Evolutionary conservation across 1,284 basidiomycete genomes (phyloP), one percentile per base, ranked within the genome.

Genomic region (Ustilago sp.): DNA sequence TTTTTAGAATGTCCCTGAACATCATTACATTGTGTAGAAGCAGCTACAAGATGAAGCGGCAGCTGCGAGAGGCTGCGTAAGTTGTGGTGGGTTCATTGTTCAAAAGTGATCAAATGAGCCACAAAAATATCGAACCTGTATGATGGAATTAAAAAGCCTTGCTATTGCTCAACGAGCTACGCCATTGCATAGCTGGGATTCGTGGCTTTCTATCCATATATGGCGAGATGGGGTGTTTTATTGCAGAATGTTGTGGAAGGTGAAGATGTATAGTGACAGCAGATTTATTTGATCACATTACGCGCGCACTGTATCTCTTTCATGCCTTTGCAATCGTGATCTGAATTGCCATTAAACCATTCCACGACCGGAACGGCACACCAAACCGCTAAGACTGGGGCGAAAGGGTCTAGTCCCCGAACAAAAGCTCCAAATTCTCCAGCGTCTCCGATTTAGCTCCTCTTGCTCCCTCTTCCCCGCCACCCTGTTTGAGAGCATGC

Each of bases 371-470:
- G 23, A 28, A 28, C 3, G 23, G 3, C 23, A 28, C 2, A 28
- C 23, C 23, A 28, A 28, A 28, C 23, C 3, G 23, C 23, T 28
- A 28, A 28, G 3, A 28, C 23, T 28, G 23, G 23, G 0, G 23
- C 23, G 23, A 28, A 28, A 28, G 8, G 13, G 39, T 15, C 13
- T 41, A 41, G 13, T n/a, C 39, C 13, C 39, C 43, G n/a, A 45
- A 45, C 11, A 45, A 68, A 28, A 83, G 45, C 48, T 81, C 80
- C n/a, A 85, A 39, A 50, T 85, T 83, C 56, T 79, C 73, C 41
- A 84, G 53, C 36, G 80, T 78, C 52, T 85, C 82, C 7, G 43
- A 28, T 63, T 63, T 32, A 28, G 23, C 23, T 69, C 1, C 68
- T 72, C 8, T 61, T 70, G 1, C 1, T 34, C 6, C 19, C 56